Evolutionary conservation across 75 land plant genomes (phyloP), one percentile per base, ranked within the genome.

Genomic region (Pinus taeda): DNA sequence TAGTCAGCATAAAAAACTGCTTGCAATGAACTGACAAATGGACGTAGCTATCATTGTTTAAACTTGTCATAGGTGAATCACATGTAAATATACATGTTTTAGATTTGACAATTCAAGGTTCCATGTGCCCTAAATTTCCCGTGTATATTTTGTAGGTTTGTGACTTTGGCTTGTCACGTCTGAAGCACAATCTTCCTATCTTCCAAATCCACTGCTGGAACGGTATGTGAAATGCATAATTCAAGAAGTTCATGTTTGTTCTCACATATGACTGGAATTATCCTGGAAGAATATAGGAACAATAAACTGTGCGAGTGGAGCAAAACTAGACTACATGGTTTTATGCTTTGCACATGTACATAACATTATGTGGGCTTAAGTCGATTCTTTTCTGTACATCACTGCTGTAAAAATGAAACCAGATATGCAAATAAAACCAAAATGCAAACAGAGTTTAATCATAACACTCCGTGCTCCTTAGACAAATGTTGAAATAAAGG

Each of bases 131-230:
- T 30, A n/a, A 74, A 18, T 24, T 7, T 74, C 15, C 37, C 21
- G 15, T 20, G 63, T 74, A 45, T 29, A n/a, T 56, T 70, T 57
- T 84, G 73, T 77, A 96, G 99, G 99, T 94, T 36, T 92, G 95
- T 85, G 99, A 96, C 83, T 96, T 96, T 87, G 99, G 99, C 55
- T 84, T 94, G 85, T 96, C 99, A 6, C 88, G 99, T 39, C 60
- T 92, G 79, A 92, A 96, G 84, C 95, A 92, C 69, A 82, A 90
- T 71, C 18, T 96, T 94, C 77, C 82, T 96, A 75, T 93, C 99
- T 36, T 96, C 99, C 20, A 96, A 90, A 53, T 96, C 99, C 24
- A 90, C 88, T 36, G 96, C 96, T 75, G 98, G 98, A 81, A 95
- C 98, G 79, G 98, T 95, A 88, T 15, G 79, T 73, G 70, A 60